phyloP scores from a whole-genome alignment of 345 rosid species.

The Nasturtium officinale region DNA sequence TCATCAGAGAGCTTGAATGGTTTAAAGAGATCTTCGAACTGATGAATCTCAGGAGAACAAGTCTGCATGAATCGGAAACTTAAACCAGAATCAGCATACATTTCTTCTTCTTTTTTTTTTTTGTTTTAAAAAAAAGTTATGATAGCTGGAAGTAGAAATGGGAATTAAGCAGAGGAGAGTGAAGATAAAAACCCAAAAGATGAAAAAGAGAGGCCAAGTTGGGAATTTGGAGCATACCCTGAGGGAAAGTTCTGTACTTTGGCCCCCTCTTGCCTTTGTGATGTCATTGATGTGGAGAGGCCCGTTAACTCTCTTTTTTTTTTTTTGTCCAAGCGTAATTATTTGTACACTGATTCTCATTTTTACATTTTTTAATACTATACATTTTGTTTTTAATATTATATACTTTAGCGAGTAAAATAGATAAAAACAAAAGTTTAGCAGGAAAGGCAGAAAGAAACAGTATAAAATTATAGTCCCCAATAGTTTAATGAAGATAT shows the following conservation, averaged over 20 bases:
- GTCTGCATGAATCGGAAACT: slow-evolving; percentile 65
- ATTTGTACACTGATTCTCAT: slow-evolving; percentile 20
- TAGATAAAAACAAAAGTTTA: not conserved
- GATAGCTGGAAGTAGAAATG: slow-evolving; percentile 16
- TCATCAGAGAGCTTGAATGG: slow-evolving; percentile 61
- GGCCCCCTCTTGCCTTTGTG: slow-evolving; percentile 33
- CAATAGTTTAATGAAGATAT: not conserved
- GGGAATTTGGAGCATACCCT: slow-evolving; percentile 36
- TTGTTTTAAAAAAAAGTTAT: not conserved
- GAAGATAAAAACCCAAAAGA: not conserved
- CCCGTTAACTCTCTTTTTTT: not conserved
- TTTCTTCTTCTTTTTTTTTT: slow-evolving; percentile 29
- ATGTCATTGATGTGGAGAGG: slow-evolving; percentile 27
- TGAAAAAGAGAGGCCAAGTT: slow-evolving; percentile 28
- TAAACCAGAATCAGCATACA: slow-evolving; percentile 75
- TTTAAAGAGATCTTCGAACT: slow-evolving; percentile 69
- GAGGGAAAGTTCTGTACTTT: slow-evolving; percentile 31
- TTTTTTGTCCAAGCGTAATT: not conserved
- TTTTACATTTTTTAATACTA: slow-evolving; percentile 3
- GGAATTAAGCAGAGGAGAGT: slow-evolving; percentile 5
- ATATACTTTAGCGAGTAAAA: not conserved
- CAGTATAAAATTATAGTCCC: not conserved
- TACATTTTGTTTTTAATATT: no score
- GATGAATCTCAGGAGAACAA: slow-evolving; percentile 63
- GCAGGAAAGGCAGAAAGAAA: not conserved